Evolutionary conservation across 495 filamentous ascomycete species (phyloP), one percentile per base, ranked within the genome.

Genomic region (Pseudevernia furfuracea): DNA sequence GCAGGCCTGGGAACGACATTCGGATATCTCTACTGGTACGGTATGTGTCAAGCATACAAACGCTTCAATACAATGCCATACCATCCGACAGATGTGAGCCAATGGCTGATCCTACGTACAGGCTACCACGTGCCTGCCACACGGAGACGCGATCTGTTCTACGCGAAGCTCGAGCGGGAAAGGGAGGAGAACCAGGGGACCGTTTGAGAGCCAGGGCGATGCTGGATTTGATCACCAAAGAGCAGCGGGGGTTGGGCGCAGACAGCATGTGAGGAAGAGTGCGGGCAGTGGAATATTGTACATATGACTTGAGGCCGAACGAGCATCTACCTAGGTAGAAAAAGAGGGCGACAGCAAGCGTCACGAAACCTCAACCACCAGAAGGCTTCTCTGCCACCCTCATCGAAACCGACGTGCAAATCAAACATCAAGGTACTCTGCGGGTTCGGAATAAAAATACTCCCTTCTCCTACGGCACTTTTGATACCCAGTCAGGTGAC

Each of bases 21-120:
- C 74, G 89, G 87, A 71, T 91, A 89, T 77, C 79, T 84, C 73
- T 92, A 81, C 77, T 92, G 89, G 89, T 92, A 90, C 77, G 88
- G 84, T 88, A 85, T 66, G 85, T 87, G 76, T 6, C 14, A 52
- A 14, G 2, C 37, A 10, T n/a, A n/a, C n/a, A n/a, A n/a, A n/a
- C n/a, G n/a, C n/a, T n/a, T n/a, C n/a, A n/a, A n/a, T n/a, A n/a
- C n/a, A n/a, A n/a, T n/a, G n/a, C n/a, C n/a, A n/a, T n/a, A n/a
- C n/a, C n/a, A n/a, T n/a, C n/a, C n/a, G n/a, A n/a, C n/a, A n/a
- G n/a, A n/a, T n/a, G n/a, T n/a, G n/a, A n/a, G n/a, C n/a, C n/a
- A n/a, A n/a, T n/a, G n/a, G n/a, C n/a, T 43, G 39, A 41, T 17
- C 21, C 14, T 17, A 11, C 32, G 4, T 23, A 48, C 17, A 88